These are phyloP conservation scores for Athelia sp. DNA, from an alignment of 1,284 basidiomycete species.

Conservation along the genomic window DNA sequence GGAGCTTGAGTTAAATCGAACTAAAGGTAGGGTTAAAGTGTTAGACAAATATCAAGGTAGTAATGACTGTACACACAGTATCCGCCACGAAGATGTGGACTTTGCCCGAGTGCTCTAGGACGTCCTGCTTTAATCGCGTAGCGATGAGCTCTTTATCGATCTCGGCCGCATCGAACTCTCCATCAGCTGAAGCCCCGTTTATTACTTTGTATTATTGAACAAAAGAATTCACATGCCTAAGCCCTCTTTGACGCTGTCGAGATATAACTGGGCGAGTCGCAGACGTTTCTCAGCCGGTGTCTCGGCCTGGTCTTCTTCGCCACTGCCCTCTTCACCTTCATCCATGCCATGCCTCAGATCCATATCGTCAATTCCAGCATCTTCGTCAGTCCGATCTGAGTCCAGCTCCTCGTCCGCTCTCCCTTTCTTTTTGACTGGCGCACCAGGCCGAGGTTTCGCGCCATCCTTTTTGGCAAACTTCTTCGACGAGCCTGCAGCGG, in stretches of 20 bases:
- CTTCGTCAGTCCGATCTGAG: constrained; percentile 59
- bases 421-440: constrained; percentile 23
- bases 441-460: constrained; percentile 8
- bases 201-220: not conserved
- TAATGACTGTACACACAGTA: constrained; percentile 38
- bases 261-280: constrained; percentile 85
- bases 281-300: constrained; percentile 94
- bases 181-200: constrained; percentile 48
- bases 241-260: constrained; percentile 79
- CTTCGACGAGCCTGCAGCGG: constrained; percentile 14
- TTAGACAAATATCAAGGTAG: constrained; percentile 2
- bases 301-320: constrained; percentile 82
- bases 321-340: constrained; percentile 53
- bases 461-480: constrained; percentile 22
- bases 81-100: constrained; percentile 80
- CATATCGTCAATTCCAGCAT: constrained; percentile 71
- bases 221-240: constrained; percentile 48
- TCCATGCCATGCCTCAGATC: constrained; percentile 60
- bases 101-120: constrained; percentile 79
- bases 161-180: constrained; percentile 90
- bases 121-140: constrained; percentile 84
- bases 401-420: constrained; percentile 66
- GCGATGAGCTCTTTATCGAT: constrained; percentile 92
- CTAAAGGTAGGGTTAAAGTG: constrained; percentile 19
- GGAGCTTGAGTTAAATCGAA: constrained; percentile 41